Conservation (phyloP, 2,329 filamentous ascomycete genomes). For the Colletotrichum truncatum region DNA sequence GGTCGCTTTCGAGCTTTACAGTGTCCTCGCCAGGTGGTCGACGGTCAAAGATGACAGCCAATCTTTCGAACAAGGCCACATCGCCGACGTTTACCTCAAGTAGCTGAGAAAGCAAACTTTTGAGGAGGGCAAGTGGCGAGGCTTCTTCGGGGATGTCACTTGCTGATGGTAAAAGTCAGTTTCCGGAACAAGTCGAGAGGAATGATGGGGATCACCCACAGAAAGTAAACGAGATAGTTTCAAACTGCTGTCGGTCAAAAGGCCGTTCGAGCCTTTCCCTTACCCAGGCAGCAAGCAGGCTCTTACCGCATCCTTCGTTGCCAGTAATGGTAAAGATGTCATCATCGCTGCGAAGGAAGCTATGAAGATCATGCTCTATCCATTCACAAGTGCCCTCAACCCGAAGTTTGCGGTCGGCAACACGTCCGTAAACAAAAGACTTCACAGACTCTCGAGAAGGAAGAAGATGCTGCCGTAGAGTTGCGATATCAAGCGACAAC, state of each 20-base stretch:
- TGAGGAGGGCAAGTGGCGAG: conserved; percentile 43
- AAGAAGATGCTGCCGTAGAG: conserved; percentile 43
- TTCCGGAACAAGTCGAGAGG: neutral
- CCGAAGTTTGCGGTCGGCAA: conserved; percentile 46
- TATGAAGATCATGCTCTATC: conserved; percentile 44
- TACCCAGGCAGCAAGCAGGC: conserved; percentile 49
- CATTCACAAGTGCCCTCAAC: conserved; percentile 51
- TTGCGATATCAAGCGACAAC: conserved; percentile 36
- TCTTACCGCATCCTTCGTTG: conserved; percentile 45
- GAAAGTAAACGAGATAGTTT: conserved; percentile 47
- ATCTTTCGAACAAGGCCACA: conserved; percentile 42
- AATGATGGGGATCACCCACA: conserved; percentile 36
- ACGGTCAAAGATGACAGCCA: conserved; percentile 38
- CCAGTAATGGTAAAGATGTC: conserved; percentile 47
- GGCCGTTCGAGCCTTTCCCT: conserved; percentile 49
- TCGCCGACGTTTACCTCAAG: conserved; percentile 50
- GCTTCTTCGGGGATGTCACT: conserved; percentile 42
- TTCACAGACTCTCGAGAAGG: conserved; percentile 33
- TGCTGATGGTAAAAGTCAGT: neutral
- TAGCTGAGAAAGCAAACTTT: conserved; percentile 47
- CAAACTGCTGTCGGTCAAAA: conserved; percentile 43
- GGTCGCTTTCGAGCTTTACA: conserved; percentile 37
- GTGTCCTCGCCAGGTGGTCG: conserved; percentile 34
- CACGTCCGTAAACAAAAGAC: conserved; percentile 45
- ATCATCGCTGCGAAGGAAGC: conserved; percentile 45